Percentiles rank a stretch among this genome's conserved stretches.
phyloP scores from a whole-genome alignment of 352 stramenopile genomes.

The Phytophthora fragariae region DNA sequence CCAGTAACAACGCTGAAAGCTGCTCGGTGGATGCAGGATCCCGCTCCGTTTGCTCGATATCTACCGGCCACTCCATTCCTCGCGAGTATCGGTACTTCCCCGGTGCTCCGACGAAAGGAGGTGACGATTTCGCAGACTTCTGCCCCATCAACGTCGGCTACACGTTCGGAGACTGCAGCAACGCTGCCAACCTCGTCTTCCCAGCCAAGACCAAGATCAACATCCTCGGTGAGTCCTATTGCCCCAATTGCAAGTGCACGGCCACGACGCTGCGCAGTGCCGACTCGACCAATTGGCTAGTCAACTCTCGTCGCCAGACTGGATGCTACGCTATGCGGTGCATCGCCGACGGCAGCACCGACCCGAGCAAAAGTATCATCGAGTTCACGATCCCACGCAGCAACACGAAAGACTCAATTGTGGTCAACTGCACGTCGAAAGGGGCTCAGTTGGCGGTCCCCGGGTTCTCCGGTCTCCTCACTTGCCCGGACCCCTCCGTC shows the following conservation, averaged over 20 bases:
- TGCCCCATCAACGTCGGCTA: conserved; percentile 84
- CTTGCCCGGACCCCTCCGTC: conserved; percentile 73
- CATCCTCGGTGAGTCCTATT: conserved; percentile 82
- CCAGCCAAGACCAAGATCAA: conserved; percentile 65
- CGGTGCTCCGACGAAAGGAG: conserved; percentile 51
- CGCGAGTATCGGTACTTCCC: conserved; percentile 70
- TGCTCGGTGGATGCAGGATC: conserved; percentile 80
- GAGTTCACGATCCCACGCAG: conserved; percentile 57
- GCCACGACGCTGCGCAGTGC: conserved; percentile 66
- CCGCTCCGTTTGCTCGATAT: conserved; percentile 70
- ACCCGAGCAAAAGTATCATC: conserved; percentile 36
- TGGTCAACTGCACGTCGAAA: conserved; percentile 58
- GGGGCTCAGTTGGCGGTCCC: conserved; percentile 50
- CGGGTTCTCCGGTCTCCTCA: conserved; percentile 64
- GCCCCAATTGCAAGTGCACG: conserved; percentile 76
- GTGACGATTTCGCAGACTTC: conserved; percentile 75
- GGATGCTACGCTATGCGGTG: conserved; percentile 86
- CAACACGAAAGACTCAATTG: conserved; percentile 29
- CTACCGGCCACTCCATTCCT: conserved; percentile 52
- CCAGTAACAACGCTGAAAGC: conserved; percentile 58
- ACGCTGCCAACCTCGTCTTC: conserved; percentile 58
- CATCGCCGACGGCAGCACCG: conserved; percentile 26
- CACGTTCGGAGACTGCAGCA: conserved; percentile 69
- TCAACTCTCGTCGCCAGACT: conserved; percentile 65
- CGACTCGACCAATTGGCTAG: conserved; percentile 66